Evolutionary conservation across 305 asterid species (phyloP).

Genomic region (Fraxinus greggii): DNA sequence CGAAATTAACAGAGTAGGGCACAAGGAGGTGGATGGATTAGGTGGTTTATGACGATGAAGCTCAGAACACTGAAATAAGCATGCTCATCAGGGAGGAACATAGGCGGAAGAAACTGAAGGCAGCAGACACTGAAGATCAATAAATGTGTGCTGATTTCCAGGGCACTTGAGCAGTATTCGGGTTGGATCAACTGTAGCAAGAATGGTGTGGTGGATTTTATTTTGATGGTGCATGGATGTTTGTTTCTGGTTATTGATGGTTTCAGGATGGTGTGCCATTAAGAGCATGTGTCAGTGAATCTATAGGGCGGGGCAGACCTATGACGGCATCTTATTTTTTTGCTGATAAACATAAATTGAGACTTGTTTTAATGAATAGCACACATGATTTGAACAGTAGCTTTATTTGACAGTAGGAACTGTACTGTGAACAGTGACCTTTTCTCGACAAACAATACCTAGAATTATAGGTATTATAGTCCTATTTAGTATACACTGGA

Average conservation of each 20-base stretch:
- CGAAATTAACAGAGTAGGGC: background rate
- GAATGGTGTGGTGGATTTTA: background rate
- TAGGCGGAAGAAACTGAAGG: background rate
- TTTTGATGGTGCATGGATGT: background rate
- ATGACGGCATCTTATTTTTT: background rate
- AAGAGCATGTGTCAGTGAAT: background rate
- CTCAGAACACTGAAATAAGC: background rate
- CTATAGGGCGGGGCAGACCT: background rate
- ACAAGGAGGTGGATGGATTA: background rate
- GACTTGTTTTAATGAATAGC: background rate
- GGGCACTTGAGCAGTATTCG: background rate
- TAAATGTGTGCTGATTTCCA: background rate
- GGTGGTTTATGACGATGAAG: background rate
- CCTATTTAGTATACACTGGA: background rate
- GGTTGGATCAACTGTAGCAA: background rate
- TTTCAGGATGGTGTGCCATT: background rate
- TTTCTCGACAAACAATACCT: background rate
- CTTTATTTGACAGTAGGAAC: background rate
- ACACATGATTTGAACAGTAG: background rate
- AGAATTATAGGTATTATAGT: background rate
- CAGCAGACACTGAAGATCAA: background rate
- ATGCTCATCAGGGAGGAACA: background rate
- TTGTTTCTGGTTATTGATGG: background rate
- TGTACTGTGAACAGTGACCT: background rate
- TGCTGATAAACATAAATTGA: background rate